These are phyloP conservation scores for Myxozyma sirexii DNA, from an alignment of 805 yeast genomes.

Conservation along the genomic window DNA sequence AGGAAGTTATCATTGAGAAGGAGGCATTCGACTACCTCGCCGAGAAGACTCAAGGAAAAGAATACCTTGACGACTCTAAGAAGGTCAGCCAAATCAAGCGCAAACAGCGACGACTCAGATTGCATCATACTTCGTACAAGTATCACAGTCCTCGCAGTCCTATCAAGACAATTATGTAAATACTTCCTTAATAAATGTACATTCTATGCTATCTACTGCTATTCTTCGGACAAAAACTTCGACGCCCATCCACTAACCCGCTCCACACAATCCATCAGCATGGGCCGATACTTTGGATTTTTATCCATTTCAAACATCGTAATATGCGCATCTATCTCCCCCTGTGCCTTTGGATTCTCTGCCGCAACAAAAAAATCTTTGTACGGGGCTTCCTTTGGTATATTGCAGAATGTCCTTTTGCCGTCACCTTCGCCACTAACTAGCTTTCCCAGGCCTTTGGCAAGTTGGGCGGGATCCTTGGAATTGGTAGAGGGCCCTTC, in stretches of 20 bases:
- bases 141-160: background rate
- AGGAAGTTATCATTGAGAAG: constrained; percentile 30
- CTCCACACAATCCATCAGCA: constrained; percentile 22
- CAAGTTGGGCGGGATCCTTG: constrained; percentile 14
- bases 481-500: background rate
- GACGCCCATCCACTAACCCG: constrained; percentile 18
- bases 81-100: constrained; percentile 20
- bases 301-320: constrained; percentile 24
- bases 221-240: background rate
- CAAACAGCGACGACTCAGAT: constrained; percentile 10
- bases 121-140: background rate
- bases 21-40: constrained; percentile 26
- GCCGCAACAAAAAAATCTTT: constrained; percentile 26
- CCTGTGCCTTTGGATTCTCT: constrained; percentile 28
- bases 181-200: no score
- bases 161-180: no score
- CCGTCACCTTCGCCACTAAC: constrained; percentile 28
- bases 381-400: constrained; percentile 30
- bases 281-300: constrained; percentile 19
- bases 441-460: constrained; percentile 23
- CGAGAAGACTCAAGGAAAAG: constrained; percentile 25
- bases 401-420: constrained; percentile 29
- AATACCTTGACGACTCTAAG: constrained; percentile 13
- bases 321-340: constrained; percentile 33
- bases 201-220: background rate